Conservation (phyloP, 2,329 filamentous ascomycete species). For the Nothophaeocryptopus gaeumannii region DNA sequence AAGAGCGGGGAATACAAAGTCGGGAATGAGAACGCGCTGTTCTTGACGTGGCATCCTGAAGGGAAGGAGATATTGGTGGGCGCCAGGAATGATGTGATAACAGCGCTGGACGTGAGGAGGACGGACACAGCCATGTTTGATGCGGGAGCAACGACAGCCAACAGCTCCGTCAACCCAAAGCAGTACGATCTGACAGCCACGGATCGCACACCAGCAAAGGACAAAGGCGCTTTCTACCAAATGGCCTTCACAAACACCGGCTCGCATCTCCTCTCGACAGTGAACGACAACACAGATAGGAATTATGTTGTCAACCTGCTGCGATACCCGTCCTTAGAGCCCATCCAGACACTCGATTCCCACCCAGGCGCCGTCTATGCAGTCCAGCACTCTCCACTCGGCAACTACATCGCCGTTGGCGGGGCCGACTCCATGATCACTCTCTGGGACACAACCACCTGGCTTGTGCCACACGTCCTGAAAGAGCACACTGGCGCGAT, state of each 20-base stretch:
- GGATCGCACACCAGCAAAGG: constrained; percentile 26
- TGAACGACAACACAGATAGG: constrained; percentile 59
- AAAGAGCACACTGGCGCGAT: constrained; percentile 66
- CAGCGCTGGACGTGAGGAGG: constrained; percentile 32
- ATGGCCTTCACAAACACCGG: constrained; percentile 73
- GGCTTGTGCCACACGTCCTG: constrained; percentile 71
- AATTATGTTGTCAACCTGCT: constrained; percentile 57
- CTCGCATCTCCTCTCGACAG: constrained; percentile 67
- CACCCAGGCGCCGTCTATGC: constrained; percentile 72
- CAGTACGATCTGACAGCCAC: constrained; percentile 18
- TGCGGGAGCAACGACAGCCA: constrained; percentile 10
- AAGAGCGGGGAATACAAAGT: constrained; percentile 54
- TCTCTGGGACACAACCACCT: constrained; percentile 74
- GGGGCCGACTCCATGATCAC: constrained; percentile 72
- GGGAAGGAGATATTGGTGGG: constrained; percentile 69
- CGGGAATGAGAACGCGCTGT: constrained; percentile 27
- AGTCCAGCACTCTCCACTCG: constrained; percentile 67
- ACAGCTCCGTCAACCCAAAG: constrained; percentile 6
- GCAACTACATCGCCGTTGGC: constrained; percentile 69
- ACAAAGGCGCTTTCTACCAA: constrained; percentile 61
- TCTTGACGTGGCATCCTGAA: constrained; percentile 69
- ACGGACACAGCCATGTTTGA: constrained; percentile 17
- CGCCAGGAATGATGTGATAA: constrained; percentile 58
- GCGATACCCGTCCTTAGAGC: constrained; percentile 60
- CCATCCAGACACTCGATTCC: constrained; percentile 61